Base-by-base conservation (phyloP, 306 rosid genomes). In the Vigna nakashimae region DNA sequence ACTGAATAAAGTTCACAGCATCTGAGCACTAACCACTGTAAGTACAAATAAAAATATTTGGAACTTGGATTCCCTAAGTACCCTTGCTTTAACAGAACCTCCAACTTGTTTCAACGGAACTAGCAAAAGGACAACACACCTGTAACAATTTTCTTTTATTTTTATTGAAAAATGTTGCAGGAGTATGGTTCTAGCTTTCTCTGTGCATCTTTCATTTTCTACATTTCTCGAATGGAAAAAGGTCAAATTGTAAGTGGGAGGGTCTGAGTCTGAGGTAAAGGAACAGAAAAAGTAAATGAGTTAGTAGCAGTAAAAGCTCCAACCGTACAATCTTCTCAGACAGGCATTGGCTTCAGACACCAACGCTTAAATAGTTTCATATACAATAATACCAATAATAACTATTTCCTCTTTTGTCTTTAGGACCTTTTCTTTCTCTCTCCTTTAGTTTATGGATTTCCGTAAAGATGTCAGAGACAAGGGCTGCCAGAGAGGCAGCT, bases 381-480 rank as follows among this genome's bases (percentile, higher is more conserved):
- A 66, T 64, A 79, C 84, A 82, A 87, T 75, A 83, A 75, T 78
- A 76, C 58, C 65, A 84, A 87, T 82, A 65, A 71, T 43, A 62
- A 70, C 83, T 78, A 77, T 85, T 87, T 85, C 74, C 87, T 80
- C 73, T 85, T 83, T 82, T 82, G 86, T 81, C 73, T 82, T 59
- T 50, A 18, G 59, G 38, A 18, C 49, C 73, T 26, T 64, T 57
- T 62, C 53, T 77, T 73, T 57, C 75, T 77, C 80, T 74, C 65
- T 67, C 40, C 81, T 86, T 83, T 88, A 78, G 96, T 90, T 90
- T 89, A 89, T 91, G 97, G 90, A 85, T 91, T 92, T 92, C 95
- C 88, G 95, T 89, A 86, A 86, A 88, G 89, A 57, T 92, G 94
- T 92, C 98, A 95, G 98, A 89, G 90, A 91, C 98, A 88, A 73